A percentile compares a stretch with the other conserved stretches of the same genome.
These are phyloP conservation scores for Echites panduratus DNA, from an alignment of 257 asterid species.

Conservation along the genomic window DNA sequence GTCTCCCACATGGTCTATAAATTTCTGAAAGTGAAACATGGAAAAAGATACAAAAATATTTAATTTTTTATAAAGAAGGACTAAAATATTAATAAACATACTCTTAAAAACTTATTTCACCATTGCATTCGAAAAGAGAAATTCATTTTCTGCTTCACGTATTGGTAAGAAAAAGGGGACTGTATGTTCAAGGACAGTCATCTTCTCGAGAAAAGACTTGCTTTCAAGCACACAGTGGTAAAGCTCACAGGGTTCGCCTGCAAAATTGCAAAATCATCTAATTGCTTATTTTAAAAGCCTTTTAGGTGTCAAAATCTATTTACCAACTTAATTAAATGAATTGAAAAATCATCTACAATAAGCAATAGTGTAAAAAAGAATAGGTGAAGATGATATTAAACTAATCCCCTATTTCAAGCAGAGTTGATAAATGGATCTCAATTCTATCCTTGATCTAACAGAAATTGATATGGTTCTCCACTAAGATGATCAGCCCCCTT, in stretches of 20 bases:
- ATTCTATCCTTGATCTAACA: background rate
- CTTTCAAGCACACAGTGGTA: conserved; percentile 98
- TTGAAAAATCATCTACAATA: background rate
- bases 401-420: background rate
- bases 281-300: background rate
- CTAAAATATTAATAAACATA: background rate
- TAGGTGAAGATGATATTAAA: background rate
- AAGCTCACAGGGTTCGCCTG: conserved; percentile 92
- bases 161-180: conserved; percentile 90
- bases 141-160: conserved; percentile 79
- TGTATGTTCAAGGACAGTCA: conserved; percentile 87
- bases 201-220: conserved; percentile 98
- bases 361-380: background rate
- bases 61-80: background rate
- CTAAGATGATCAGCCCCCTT: background rate
- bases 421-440: background rate
- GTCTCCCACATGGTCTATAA: conserved; percentile 89
- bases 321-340: background rate
- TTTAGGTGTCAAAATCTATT: background rate
- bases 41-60: conserved; percentile 1
- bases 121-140: conserved; percentile 88
- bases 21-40: conserved; percentile 59
- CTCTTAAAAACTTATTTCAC: conserved; percentile 35
- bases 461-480: background rate
- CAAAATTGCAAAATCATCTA: conserved; percentile 16